phyloP scores from a whole-genome alignment of 768 basidiomycete genomes.

The Pisolithus albus region DNA sequence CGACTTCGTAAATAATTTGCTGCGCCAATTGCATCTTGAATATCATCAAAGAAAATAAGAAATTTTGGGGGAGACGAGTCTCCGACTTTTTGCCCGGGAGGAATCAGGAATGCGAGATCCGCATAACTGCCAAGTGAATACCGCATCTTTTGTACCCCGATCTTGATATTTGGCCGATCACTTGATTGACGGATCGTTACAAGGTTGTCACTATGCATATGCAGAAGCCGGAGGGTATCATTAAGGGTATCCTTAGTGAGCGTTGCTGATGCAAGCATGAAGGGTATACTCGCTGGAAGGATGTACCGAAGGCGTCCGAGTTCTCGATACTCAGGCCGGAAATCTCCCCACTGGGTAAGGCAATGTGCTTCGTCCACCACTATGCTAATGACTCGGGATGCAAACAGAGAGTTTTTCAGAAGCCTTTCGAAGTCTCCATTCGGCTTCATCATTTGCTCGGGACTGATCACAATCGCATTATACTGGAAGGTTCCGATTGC shows the following conservation, averaged over 20 bases:
- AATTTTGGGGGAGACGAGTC: conserved; percentile 11
- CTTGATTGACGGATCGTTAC: conserved; percentile 17
- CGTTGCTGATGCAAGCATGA: conserved; percentile 15
- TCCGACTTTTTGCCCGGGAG: background rate
- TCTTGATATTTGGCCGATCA: conserved; percentile 27
- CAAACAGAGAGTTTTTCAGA: conserved; percentile 10
- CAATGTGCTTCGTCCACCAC: conserved; percentile 19
- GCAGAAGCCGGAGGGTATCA: conserved; percentile 12
- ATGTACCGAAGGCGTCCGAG: conserved; percentile 9
- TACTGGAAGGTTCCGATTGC: too few species aligned
- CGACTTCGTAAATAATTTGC: conserved; percentile 6
- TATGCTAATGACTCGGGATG: conserved; percentile 6
- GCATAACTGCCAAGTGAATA: conserved; percentile 11
- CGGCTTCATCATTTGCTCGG: too few species aligned
- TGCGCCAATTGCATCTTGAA: conserved; percentile 11
- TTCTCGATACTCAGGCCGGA: conserved; percentile 12
- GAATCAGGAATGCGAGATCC: conserved; percentile 19
- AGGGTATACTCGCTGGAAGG: conserved; percentile 5
- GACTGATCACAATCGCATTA: too few species aligned
- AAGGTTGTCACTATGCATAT: conserved; percentile 10
- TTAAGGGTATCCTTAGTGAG: conserved; percentile 1
- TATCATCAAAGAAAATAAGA: too few species aligned
- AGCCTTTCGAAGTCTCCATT: background rate
- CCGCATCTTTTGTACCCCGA: conserved; percentile 17
- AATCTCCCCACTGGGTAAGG: conserved; percentile 7